Base-by-base conservation (phyloP, 495 filamentous ascomycete species). In the Xanthoparmelia taractica region DNA sequence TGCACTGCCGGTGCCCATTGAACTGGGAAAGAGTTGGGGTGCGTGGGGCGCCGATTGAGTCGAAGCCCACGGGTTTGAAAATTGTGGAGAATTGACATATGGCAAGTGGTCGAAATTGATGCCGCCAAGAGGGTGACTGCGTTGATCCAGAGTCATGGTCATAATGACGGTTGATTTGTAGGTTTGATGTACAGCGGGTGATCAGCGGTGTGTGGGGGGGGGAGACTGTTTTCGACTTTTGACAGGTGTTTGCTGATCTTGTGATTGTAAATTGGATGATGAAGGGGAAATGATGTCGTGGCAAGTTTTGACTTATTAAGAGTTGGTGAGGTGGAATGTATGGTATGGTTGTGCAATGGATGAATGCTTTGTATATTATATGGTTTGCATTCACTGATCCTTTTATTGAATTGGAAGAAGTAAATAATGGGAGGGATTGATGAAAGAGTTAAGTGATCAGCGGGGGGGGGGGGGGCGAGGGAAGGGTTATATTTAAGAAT, bases 31-130 rank as follows among this genome's bases (percentile, higher is more conserved):
- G 34, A 85, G 71, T 5, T 69, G 67, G 45, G 63, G 40, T 31
- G 57, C 25, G 2, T 81, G 78, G 31, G 79, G 77, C 23, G 79
- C 75, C 52, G 79, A 78, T 57, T 84, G 77, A 25, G 86, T 82
- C 34, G 85, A 80, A 61, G 79, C 80, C 92, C 92, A 97, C 20
- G 93, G 93, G 73, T 97, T 92, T 71, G 90, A 92, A 79, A 97
- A 97, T 71, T 93, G 89, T 57, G 92, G 90, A n/a, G 61, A 40
- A 58, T 78, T 87, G 70, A 84, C 81, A 77, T 87, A 87, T 67
- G 85, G 83, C 71, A 88, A 79, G 74, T 85, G 85, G 74, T 93
- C 89, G 79, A 92, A 96, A 74, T 84, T 83, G 80, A 93, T 84
- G 78, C 90, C 85, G 76, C 90, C 86, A 57, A 82, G 80, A 79